Evolutionary conservation across 108 stramenopile genomes (phyloP).

Genomic region (Nitzschia inconspicua): DNA sequence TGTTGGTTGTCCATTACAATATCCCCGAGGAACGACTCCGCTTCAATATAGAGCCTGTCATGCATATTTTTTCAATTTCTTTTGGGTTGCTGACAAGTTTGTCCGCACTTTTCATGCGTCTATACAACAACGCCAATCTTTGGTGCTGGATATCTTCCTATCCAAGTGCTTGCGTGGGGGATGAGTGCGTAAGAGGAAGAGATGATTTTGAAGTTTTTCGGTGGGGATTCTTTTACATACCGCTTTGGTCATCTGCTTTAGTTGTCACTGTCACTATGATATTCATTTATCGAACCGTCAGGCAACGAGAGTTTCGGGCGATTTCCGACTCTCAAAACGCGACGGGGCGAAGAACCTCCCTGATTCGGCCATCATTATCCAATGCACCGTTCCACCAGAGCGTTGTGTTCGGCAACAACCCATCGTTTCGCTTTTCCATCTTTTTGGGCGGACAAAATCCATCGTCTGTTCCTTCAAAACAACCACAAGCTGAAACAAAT

Average conservation of each 20-base stretch:
- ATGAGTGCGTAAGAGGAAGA: background rate
- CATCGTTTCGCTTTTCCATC: no score
- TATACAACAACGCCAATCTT: conserved; percentile 43
- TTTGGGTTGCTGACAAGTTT: conserved; percentile 24
- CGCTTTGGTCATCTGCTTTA: conserved; percentile 13
- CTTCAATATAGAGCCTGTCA: conserved; percentile 8
- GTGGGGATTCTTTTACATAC: conserved; percentile 9
- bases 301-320: background rate
- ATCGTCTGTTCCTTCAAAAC: no score
- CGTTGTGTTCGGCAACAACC: no score
- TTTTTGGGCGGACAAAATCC: no score
- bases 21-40: conserved; percentile 2
- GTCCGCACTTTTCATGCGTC: conserved; percentile 18
- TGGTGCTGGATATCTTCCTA: conserved; percentile 63
- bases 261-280: conserved; percentile 10
- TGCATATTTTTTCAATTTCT: conserved; percentile 30
- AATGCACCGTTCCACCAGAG: no score
- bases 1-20: conserved; percentile 21
- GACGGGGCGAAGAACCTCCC: no score
- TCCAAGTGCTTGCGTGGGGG: conserved; percentile 5
- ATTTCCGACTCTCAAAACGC: no score
- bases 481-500: background rate
- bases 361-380: no score
- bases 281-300: background rate
- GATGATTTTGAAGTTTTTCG: background rate